Conservation (phyloP, 495 filamentous ascomycete genomes). For the Annulohypoxylon moriforme region DNA sequence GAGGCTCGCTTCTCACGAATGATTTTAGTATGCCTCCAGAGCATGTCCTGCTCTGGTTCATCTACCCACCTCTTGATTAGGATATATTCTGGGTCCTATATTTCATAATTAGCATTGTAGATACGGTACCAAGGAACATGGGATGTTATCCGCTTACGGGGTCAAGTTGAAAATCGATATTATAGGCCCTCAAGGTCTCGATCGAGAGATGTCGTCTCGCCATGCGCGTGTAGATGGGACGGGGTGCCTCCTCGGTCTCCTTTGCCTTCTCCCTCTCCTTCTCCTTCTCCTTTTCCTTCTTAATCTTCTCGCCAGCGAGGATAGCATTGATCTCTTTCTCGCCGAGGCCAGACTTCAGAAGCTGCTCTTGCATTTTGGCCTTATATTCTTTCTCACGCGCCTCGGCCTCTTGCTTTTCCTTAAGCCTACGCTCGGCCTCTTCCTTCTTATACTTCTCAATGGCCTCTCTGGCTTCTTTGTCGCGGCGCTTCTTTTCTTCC, state of each 20-base stretch:
- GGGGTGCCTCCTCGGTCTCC: constrained; percentile 38
- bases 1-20: constrained; percentile 62
- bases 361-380: constrained; percentile 61
- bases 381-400: constrained; percentile 62
- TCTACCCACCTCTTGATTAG: constrained; percentile 81
- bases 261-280: constrained; percentile 28
- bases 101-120: constrained; percentile 40
- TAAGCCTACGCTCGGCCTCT: constrained; percentile 61
- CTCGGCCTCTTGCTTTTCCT: constrained; percentile 60
- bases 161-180: constrained; percentile 66
- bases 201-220: constrained; percentile 66
- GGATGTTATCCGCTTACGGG: constrained; percentile 49
- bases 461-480: constrained; percentile 66
- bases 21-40: constrained; percentile 76
- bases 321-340: constrained; percentile 65
- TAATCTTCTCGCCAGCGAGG: constrained; percentile 62
- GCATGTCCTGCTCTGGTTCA: constrained; percentile 75
- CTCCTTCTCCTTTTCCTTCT: constrained; percentile 50
- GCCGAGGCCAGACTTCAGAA: constrained; percentile 61
- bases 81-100: constrained; percentile 74
- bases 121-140: constrained; percentile 8
- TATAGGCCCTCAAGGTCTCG: constrained; percentile 62
- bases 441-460: constrained; percentile 67
- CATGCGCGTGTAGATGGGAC: constrained; percentile 68
- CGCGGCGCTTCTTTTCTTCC: constrained; percentile 62